Percentiles rank a stretch among this genome's conserved stretches.
Evolutionary conservation across 2,329 filamentous ascomycete genomes (phyloP).

Genomic region (Cadophora gregata): DNA sequence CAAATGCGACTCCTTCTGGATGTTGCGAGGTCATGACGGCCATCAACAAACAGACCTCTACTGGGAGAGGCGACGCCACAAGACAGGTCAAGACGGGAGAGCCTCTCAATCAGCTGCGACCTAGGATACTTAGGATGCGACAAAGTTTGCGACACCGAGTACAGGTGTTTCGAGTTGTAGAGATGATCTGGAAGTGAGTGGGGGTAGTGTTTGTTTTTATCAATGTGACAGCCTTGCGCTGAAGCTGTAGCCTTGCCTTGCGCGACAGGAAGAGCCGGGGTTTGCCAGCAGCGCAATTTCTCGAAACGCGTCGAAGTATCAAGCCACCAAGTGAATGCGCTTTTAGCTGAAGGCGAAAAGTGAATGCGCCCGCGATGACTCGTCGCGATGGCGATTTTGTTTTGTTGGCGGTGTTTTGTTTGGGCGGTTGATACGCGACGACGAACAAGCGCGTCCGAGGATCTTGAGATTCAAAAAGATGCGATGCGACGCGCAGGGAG

Average conservation of each 20-base stretch:
- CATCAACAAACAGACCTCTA: conserved; percentile 49
- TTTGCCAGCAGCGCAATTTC: conserved; percentile 23
- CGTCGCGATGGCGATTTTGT: conserved; percentile 13
- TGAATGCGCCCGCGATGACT: conserved; percentile 17
- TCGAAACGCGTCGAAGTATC: conserved; percentile 26
- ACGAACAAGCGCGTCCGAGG: conserved; percentile 27
- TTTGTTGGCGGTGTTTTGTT: conserved; percentile 8
- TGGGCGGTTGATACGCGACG: conserved; percentile 17
- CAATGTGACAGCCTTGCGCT: conserved; percentile 30
- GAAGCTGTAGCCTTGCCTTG: conserved; percentile 28
- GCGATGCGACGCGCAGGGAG: conserved; percentile 8
- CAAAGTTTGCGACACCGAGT: conserved; percentile 29
- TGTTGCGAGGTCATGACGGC: conserved; percentile 59
- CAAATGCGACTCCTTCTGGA: conserved; percentile 46
- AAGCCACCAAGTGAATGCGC: conserved; percentile 2
- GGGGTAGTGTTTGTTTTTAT: conserved; percentile 9
- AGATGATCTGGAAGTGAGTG: conserved; percentile 7
- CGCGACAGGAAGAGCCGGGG: conserved; percentile 15
- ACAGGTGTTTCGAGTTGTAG: conserved; percentile 2
- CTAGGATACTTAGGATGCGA: conserved; percentile 18
- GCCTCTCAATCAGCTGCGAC: conserved; percentile 22
- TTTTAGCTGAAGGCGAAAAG: background rate
- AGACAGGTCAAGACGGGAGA: conserved; percentile 10
- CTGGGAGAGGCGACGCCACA: conserved; percentile 30
- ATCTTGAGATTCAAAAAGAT: conserved; percentile 16